Percentiles rank a stretch among this genome's conserved stretches.
These are phyloP conservation scores for Fraxinus greggii DNA, from an alignment of 305 asterid genomes.

Conservation along the genomic window DNA sequence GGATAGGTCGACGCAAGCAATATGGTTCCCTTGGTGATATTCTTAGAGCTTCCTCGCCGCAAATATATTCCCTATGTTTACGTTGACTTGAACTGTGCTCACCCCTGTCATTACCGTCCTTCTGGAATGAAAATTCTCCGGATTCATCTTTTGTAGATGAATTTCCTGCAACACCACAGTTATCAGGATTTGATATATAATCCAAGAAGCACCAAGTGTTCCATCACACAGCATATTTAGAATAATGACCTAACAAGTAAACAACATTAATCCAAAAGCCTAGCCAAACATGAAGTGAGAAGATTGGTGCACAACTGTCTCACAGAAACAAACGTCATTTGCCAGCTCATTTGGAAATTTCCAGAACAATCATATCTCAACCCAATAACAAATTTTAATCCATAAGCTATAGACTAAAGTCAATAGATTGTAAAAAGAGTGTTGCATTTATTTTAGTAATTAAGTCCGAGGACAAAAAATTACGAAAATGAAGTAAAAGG, in stretches of 20 bases:
- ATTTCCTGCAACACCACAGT: conserved; percentile 42
- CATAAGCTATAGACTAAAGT: background rate
- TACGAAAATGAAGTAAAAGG: background rate
- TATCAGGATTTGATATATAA: conserved; percentile 20
- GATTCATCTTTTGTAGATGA: conserved; percentile 26
- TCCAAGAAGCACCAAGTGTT: conserved; percentile 9
- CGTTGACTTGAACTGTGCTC: conserved; percentile 49
- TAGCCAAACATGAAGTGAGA: background rate
- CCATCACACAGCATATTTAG: background rate
- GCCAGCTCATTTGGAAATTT: background rate
- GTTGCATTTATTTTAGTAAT: conserved; percentile 7
- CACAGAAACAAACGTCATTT: conserved; percentile 12
- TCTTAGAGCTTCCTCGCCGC: conserved; percentile 92
- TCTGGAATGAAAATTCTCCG: conserved; percentile 38
- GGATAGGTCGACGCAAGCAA: conserved; percentile 89
- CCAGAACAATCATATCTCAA: background rate
- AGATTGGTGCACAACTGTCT: conserved; percentile 15
- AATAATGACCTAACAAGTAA: conserved; percentile 8
- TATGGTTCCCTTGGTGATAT: conserved; percentile 78
- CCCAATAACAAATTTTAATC: background rate
- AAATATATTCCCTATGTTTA: conserved; percentile 67
- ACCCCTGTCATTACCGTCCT: conserved; percentile 41
- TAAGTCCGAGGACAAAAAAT: background rate
- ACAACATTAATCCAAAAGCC: conserved; percentile 1
- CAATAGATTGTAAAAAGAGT: conserved; percentile 1